Conservation (phyloP, 83 land plant species). For the Diphasiastrum complanatum region DNA sequence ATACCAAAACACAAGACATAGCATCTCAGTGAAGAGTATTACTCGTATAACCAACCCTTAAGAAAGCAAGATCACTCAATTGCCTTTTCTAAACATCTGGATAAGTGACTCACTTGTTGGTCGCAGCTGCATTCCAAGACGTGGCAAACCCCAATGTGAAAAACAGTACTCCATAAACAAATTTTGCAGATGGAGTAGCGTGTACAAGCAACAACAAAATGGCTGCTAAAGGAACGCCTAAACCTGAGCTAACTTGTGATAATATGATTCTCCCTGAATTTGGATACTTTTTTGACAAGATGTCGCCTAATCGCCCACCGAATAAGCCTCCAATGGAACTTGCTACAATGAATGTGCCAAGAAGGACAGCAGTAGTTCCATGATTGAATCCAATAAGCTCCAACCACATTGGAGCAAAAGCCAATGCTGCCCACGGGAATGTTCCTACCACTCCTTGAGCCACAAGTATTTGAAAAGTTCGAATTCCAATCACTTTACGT, state of each 20-base stretch:
- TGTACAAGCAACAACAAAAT: neutral
- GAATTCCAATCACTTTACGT: neutral
- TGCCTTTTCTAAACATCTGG: neutral
- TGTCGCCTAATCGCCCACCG: constrained; percentile 4
- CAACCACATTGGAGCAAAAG: constrained; percentile 12
- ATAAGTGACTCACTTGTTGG: constrained; percentile 12
- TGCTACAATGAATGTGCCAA: neutral
- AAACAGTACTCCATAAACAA: neutral
- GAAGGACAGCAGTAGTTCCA: constrained; percentile 1
- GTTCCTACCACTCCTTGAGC: constrained; percentile 10
- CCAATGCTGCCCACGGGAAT: constrained; percentile 12
- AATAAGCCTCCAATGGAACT: constrained; percentile 5
- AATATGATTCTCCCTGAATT: constrained; percentile 10
- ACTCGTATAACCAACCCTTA: neutral
- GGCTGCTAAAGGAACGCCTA: constrained; percentile 1
- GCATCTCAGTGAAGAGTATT: no score
- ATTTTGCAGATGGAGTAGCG: neutral
- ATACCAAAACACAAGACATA: no score
- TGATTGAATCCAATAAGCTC: constrained; percentile 4
- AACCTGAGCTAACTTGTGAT: neutral
- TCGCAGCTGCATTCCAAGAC: constrained; percentile 12
- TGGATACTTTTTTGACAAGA: neutral
- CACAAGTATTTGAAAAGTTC: constrained; percentile 5
- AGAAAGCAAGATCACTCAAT: neutral
- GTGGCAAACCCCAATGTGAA: constrained; percentile 2